Percentiles rank a stretch among this genome's conserved stretches.
Evolutionary conservation across 192 early-diverging fungal genomes (phyloP).

Genomic region (Rhizoclosmatium globosum): DNA sequence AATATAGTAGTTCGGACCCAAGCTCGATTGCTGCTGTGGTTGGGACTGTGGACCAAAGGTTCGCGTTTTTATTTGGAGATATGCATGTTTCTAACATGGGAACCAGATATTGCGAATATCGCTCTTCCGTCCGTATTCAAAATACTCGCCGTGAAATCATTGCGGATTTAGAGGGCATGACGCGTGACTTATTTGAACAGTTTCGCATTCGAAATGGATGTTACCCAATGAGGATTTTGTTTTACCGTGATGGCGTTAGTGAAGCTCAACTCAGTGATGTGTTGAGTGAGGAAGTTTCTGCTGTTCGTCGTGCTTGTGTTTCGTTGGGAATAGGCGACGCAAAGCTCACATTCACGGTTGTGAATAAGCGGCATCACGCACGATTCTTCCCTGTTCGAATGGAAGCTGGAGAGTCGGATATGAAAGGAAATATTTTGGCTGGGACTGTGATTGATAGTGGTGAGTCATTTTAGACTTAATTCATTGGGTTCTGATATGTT

Average conservation of each 20-base stretch:
- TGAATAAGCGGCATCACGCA: conserved; percentile 84
- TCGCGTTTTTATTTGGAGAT: not conserved
- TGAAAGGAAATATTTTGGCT: conserved; percentile 55
- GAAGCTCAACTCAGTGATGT: conserved; percentile 82
- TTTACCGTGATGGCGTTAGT: conserved; percentile 82
- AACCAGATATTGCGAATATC: conserved; percentile 29
- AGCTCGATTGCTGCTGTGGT: conserved; percentile 54
- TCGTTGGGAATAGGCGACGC: conserved; percentile 19
- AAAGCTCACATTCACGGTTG: conserved; percentile 68
- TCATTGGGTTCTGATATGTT: not conserved
- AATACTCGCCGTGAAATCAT: conserved; percentile 78
- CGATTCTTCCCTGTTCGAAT: conserved; percentile 59
- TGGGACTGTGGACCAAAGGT: conserved; percentile 53
- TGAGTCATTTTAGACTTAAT: conserved; percentile 29
- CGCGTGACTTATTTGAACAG: conserved; percentile 70
- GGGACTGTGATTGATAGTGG: conserved; percentile 55
- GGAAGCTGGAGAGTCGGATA: conserved; percentile 38
- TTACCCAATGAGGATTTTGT: conserved; percentile 79
- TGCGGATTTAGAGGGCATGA: conserved; percentile 69
- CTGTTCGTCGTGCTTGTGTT: conserved; percentile 62
- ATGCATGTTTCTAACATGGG: conserved; percentile 32
- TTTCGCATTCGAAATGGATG: conserved; percentile 61
- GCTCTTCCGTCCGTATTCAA: conserved; percentile 61
- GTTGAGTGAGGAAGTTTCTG: conserved; percentile 70
- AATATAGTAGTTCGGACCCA: conserved; percentile 50